Conservation (phyloP, 2,329 filamentous ascomycete species). For the Aureobasidium zeae region DNA sequence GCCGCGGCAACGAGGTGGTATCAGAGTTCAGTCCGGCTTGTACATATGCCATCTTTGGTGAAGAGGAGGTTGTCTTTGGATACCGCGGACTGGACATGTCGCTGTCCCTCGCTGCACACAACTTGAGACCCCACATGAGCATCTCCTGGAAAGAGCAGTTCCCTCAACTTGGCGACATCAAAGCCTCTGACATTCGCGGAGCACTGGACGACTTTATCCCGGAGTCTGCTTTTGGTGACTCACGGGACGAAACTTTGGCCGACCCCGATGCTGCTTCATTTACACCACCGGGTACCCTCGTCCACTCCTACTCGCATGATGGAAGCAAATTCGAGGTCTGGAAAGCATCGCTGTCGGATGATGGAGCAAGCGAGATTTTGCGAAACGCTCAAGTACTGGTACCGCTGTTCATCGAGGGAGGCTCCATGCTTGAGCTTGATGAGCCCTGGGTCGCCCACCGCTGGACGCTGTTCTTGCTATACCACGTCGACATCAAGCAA, state of each 20-base stretch:
- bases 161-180: conserved; percentile 55
- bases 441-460: conserved; percentile 65
- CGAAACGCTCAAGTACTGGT: conserved; percentile 75
- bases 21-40: conserved; percentile 73
- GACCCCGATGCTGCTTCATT: conserved; percentile 44
- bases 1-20: conserved; percentile 44
- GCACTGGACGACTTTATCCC: conserved; percentile 56
- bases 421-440: conserved; percentile 64
- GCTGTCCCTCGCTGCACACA: conserved; percentile 59
- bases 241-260: conserved; percentile 15
- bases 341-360: conserved; percentile 64
- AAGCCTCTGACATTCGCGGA: conserved; percentile 59
- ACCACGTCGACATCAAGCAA: conserved; percentile 24
- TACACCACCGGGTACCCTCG: conserved; percentile 65
- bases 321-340: conserved; percentile 72
- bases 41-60: conserved; percentile 86
- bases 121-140: conserved; percentile 69
- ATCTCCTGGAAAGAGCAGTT: conserved; percentile 66
- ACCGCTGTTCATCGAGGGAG: conserved; percentile 85
- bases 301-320: conserved; percentile 53
- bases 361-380: conserved; percentile 60
- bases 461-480: conserved; percentile 85
- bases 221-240: conserved; percentile 37
- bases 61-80: conserved; percentile 86
- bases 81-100: conserved; percentile 74